Evolutionary conservation across 371 early-diverging fungal genomes (phyloP).

Genomic region (Mucor mucedo): DNA sequence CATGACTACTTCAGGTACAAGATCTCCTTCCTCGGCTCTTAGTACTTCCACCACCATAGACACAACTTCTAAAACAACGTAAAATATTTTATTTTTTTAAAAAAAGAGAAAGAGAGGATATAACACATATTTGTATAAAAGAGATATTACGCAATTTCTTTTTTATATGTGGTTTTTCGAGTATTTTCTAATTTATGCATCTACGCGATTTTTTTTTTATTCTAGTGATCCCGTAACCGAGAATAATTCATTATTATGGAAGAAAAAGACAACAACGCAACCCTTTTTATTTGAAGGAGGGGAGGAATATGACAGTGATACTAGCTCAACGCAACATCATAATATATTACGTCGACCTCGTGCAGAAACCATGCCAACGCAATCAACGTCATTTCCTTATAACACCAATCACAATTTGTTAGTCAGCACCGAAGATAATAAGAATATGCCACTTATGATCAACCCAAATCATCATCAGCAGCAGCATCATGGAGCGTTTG

Average conservation of each 20-base stretch:
- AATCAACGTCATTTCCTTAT: constrained; percentile 47
- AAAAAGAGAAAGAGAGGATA: too few relatives aligned
- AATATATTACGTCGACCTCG: constrained; percentile 55
- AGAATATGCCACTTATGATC: constrained; percentile 21
- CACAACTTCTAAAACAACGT: constrained; percentile 5
- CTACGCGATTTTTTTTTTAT: neutral
- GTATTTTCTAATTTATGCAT: constrained; percentile 4
- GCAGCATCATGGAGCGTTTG: neutral
- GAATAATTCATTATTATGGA: neutral
- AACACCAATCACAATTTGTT: constrained; percentile 22
- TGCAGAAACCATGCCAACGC: constrained; percentile 75
- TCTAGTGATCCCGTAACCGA: neutral
- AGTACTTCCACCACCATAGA: neutral
- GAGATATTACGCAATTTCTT: neutral
- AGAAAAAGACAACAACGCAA: neutral
- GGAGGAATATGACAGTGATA: constrained; percentile 1
- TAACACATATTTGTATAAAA: neutral
- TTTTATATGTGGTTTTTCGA: neutral
- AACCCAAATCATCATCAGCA: constrained; percentile 5
- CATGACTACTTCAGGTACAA: constrained; percentile 15
- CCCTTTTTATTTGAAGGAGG: neutral
- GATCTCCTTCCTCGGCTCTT: constrained; percentile 6
- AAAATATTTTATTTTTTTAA: neutral
- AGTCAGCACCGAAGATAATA: neutral
- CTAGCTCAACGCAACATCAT: neutral